Evolutionary conservation across 1,139 yeast species (phyloP).

Genomic region (Ashbya aceris): DNA sequence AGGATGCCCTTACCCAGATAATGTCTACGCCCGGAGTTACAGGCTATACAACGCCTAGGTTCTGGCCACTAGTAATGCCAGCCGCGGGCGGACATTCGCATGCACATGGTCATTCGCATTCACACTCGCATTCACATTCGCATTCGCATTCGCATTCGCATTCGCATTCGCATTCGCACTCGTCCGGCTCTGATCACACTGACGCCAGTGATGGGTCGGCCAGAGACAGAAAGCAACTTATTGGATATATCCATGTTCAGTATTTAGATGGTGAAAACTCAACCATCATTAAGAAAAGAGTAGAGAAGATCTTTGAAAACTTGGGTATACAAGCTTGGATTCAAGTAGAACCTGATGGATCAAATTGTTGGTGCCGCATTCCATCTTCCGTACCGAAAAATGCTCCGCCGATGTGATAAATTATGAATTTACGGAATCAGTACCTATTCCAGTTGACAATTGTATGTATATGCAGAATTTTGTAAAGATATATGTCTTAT

Average conservation of each 20-base stretch:
- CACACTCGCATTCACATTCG: slow-evolving; percentile 22
- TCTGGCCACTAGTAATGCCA: slow-evolving; percentile 63
- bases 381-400: no score
- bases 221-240: slow-evolving; percentile 23
- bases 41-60: slow-evolving; percentile 79
- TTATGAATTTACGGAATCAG: neutral
- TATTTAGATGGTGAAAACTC: slow-evolving; percentile 59
- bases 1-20: slow-evolving; percentile 59
- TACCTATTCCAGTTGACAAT: neutral
- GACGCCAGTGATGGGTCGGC: slow-evolving; percentile 10
- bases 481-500: slow-evolving; percentile 55
- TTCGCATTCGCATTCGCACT: slow-evolving; percentile 8
- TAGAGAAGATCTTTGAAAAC: slow-evolving; percentile 39
- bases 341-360: slow-evolving; percentile 51
- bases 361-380: slow-evolving; percentile 48
- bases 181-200: slow-evolving; percentile 10
- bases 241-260: slow-evolving; percentile 63
- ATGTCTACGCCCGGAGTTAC: slow-evolving; percentile 68
- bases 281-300: slow-evolving; percentile 49
- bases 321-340: slow-evolving; percentile 43
- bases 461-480: slow-evolving; percentile 31
- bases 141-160: slow-evolving; percentile 14
- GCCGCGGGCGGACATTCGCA: slow-evolving; percentile 19
- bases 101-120: slow-evolving; percentile 19
- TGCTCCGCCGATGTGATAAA: no score